Evolutionary conservation across 306 rosid genomes (phyloP).

Genomic region (Acmispon strigosus): DNA sequence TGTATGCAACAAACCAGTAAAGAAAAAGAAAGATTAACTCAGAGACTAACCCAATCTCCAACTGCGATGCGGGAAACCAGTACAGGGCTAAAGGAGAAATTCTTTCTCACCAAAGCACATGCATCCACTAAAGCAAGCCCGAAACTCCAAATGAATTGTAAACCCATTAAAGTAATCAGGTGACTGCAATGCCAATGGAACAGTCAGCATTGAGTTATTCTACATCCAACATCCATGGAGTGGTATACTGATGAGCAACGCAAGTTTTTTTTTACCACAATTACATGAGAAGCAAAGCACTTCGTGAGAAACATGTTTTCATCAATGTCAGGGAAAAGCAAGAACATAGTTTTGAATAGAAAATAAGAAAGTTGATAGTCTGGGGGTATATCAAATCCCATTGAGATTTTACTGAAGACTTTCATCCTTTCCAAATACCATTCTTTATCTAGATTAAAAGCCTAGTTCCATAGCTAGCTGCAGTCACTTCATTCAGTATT

Average conservation of each 20-base stretch:
- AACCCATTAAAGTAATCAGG: slow-evolving; percentile 81
- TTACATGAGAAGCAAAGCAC: neutral
- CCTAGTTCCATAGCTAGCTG: neutral
- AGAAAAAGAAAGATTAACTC: neutral
- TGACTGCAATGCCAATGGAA: slow-evolving; percentile 45
- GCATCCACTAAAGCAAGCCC: slow-evolving; percentile 63
- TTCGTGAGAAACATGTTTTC: neutral
- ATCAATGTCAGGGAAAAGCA: neutral
- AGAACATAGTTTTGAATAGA: neutral
- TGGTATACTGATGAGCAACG: neutral
- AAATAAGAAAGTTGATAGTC: neutral
- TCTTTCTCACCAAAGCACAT: slow-evolving; percentile 61
- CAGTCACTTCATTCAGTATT: neutral
- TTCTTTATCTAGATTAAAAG: neutral
- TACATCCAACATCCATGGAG: neutral
- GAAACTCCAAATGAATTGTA: slow-evolving; percentile 77
- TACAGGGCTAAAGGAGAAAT: slow-evolving; percentile 54
- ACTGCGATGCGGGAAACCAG: slow-evolving; percentile 72
- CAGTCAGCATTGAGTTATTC: neutral
- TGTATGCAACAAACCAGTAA: neutral
- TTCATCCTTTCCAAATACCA: neutral
- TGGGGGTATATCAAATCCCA: neutral
- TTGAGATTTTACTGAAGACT: neutral
- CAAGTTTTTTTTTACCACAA: neutral
- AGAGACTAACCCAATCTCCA: slow-evolving; percentile 87